Percentiles rank a stretch among this genome's conserved stretches.
phyloP scores from a whole-genome alignment of 2,329 filamentous ascomycete genomes.

The Aquanectria penicillioides region DNA sequence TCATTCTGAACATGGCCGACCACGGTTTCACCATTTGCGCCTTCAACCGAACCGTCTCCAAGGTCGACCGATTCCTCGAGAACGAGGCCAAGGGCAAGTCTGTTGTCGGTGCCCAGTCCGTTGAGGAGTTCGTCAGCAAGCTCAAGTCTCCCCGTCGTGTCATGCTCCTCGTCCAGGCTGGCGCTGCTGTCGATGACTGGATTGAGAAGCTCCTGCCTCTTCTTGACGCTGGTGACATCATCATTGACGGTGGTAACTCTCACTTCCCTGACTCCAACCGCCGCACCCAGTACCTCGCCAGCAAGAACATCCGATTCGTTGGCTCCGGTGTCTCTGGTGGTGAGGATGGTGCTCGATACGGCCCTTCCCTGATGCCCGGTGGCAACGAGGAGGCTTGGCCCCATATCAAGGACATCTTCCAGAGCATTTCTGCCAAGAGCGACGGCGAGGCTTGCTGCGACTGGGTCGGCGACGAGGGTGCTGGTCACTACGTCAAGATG shows the following conservation, averaged over 20 bases:
- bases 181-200: constrained; percentile 98
- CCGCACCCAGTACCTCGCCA: constrained; percentile 85
- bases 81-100: constrained; percentile 97
- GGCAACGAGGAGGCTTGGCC: constrained; percentile 98
- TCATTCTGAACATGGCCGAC: constrained; percentile 90
- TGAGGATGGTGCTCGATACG: constrained; percentile 98
- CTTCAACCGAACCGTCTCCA: constrained; percentile 98
- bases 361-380: constrained; percentile 98
- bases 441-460: constrained; percentile 98
- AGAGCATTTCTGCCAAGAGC: constrained; percentile 97
- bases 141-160: constrained; percentile 96
- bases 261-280: constrained; percentile 99
- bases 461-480: constrained; percentile 99
- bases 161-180: constrained; percentile 99
- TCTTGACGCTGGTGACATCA: constrained; percentile 90
- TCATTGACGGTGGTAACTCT: constrained; percentile 98
- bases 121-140: constrained; percentile 95
- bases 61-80: constrained; percentile 93
- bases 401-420: constrained; percentile 98
- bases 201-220: constrained; percentile 92
- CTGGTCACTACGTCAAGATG: constrained; percentile 99
- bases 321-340: constrained; percentile 98
- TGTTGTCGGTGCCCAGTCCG: constrained; percentile 90
- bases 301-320: constrained; percentile 94
- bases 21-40: constrained; percentile 96